Base-by-base conservation (phyloP, 1,284 basidiomycete species). In the Cutaneotrichosporon sp. region DNA sequence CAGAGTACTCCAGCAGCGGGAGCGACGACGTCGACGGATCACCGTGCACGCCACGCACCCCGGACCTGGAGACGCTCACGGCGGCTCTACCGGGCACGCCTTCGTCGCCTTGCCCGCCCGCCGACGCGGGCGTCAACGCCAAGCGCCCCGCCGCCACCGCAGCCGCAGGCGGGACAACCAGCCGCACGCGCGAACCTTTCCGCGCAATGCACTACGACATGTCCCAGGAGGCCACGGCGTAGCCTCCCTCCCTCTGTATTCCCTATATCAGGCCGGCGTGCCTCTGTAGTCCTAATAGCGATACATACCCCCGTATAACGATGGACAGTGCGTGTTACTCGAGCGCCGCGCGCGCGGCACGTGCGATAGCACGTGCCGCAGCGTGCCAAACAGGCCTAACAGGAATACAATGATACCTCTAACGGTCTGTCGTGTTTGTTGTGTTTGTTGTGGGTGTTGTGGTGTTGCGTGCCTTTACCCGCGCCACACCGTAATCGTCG, bases 1-100 rank as follows among this genome's bases (percentile, higher is more conserved):
- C 39, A 10, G 40, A 35, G 49, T 37, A 30, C 34, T 33, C 17
- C 7, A 44, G 39, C 23, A 47, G 45, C 4, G 51, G 44, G 4
- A 44, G 34, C 21, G 57, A 59, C 35, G 57, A 59, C 17, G 49
- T 40, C 34, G 39, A 46, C 13, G 43, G 43, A 7, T 49, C 48
- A 1, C 54, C 52, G 4, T 52, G 44, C 35, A 59, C 57, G 3
- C 57, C 57, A 8, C 54, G 51, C 9, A 59, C 57, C 14, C 57
- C 57, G 14, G 57, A 59, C 35, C 50, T 54, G 17, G 47, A 49
- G 1, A 18, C 46, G 15, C 42, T 58, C 39, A 2, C 12, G 13
- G 35, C 18, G 30, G 14, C 12, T 33, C 8, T n/a, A n/a, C 13
- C 9, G 8, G 45, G 14, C n/a, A 46, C 30, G 45, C 45, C 45